Conservation (phyloP, 192 early-diverging fungal species). For the Backusella westeae region DNA sequence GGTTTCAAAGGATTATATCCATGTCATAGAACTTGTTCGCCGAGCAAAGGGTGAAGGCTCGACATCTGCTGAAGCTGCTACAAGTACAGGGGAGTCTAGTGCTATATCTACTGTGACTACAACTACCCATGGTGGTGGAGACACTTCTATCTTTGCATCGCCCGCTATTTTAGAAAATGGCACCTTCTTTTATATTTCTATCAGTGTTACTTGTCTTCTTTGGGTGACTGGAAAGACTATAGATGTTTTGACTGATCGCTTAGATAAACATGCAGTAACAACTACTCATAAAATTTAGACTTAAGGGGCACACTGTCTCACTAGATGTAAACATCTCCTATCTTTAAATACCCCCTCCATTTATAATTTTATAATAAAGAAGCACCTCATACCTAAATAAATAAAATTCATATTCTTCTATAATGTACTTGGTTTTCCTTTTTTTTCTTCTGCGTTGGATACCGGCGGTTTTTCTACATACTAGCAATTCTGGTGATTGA, state of each 20-base stretch:
- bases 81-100: neutral
- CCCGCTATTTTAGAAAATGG: constrained; percentile 21
- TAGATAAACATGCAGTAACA: constrained; percentile 21
- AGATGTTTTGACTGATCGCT: constrained; percentile 17
- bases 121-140: neutral
- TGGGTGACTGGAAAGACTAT: constrained; percentile 33
- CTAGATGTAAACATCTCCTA: neutral
- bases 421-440: too few relatives aligned
- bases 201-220: constrained; percentile 18
- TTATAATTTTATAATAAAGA: too few relatives aligned
- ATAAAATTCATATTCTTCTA: too few relatives aligned
- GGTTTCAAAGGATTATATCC: neutral
- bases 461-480: too few relatives aligned
- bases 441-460: too few relatives aligned
- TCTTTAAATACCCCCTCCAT: neutral
- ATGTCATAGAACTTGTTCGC: neutral
- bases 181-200: constrained; percentile 26
- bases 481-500: too few relatives aligned
- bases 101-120: neutral
- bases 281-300: neutral
- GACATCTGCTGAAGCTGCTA: neutral
- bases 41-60: neutral
- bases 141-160: neutral
- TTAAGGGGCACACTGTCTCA: neutral
- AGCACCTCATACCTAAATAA: too few relatives aligned